Base-by-base conservation (phyloP, 1,139 yeast genomes). In the Nakaseomyces kungkrabaensis region DNA sequence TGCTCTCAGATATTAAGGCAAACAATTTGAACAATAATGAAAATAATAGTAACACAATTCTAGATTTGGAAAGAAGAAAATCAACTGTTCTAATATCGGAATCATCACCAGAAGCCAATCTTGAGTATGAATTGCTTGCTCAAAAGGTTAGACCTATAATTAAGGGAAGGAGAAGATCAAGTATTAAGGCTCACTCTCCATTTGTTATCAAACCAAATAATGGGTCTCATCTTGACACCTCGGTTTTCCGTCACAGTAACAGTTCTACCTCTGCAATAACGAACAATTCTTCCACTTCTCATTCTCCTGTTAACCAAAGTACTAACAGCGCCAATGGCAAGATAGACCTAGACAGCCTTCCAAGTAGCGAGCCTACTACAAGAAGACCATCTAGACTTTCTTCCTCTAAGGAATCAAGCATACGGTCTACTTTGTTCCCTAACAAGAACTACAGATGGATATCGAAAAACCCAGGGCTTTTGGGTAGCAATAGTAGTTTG, bases 51-150 rank as follows among this genome's bases (percentile, higher is more conserved):
- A 32, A 31, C 25, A 42, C 46, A 52, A 37, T 46, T 45, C 8
- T 41, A 13, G n/a, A 41, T 24, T 53, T 56, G 32, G 53, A 52
- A 38, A 51, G 61, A 44, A 54, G 63, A 43, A 58, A 55, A 37
- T 57, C 65, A 13, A 56, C 59, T 36, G 58, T 65, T 42, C 56
- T 65, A 43, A 48, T 62, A 45, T 51, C 56, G 17, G 61, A 54
- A 34, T 56, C 55, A 29, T 48, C 60, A 46, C 52, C 57, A 40
- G 56, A 50, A 37, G 34, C 44, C 9, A 52, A 50, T 27, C 31
- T 46, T 8, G 56, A 55, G 32, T 67, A 66, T 47, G 69, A 66
- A 47, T 66, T 68, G 9, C 62, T 67, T 41, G 67, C 65, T 46
- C 66, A 66, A 6, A 65, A 71, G n/a, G 48, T 48, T 5, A 51